A percentile compares a stretch with the other conserved stretches of the same genome.
Evolutionary conservation across 2,329 filamentous ascomycete species (phyloP).

Genomic region (Sporothrix sp.): DNA sequence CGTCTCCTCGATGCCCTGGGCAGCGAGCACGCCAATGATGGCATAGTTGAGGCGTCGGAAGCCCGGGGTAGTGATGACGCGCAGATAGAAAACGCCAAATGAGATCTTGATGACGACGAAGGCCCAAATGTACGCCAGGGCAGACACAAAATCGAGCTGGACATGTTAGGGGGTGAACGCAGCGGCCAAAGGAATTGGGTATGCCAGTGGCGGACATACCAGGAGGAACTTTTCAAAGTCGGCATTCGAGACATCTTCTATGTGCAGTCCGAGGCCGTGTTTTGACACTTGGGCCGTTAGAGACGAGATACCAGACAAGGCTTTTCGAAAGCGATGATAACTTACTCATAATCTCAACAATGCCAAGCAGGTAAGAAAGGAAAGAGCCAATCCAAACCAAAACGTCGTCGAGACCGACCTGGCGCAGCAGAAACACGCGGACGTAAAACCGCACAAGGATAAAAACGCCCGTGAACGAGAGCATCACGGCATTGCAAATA

Average conservation of each 20-base stretch:
- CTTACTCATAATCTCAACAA: constrained; percentile 3
- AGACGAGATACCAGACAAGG: too few species aligned
- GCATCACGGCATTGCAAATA: not conserved
- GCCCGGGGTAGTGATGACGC: constrained; percentile 3
- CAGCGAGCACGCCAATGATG: constrained; percentile 2
- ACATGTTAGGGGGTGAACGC: not conserved
- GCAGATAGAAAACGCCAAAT: constrained; percentile 7
- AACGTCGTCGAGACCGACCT: constrained; percentile 4
- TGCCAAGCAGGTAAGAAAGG: not conserved
- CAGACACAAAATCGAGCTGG: constrained; percentile 3
- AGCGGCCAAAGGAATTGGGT: too few species aligned
- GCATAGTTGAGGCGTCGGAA: constrained; percentile 7
- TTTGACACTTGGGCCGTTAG: constrained; percentile 4
- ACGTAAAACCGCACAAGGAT: not conserved
- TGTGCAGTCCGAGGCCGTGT: constrained; percentile 2
- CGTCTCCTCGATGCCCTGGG: constrained; percentile 11
- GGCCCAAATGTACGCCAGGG: constrained; percentile 6
- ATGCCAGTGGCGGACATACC: not conserved
- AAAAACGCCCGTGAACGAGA: constrained; percentile 2
- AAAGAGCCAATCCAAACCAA: constrained; percentile 1
- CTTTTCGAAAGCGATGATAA: too few species aligned
- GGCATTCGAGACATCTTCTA: not conserved
- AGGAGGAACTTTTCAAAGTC: not conserved
- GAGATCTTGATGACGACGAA: constrained; percentile 10
- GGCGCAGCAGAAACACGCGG: not conserved